Conservation (phyloP, 1,139 yeast genomes). For the Debaryomyces psychrophilus region DNA sequence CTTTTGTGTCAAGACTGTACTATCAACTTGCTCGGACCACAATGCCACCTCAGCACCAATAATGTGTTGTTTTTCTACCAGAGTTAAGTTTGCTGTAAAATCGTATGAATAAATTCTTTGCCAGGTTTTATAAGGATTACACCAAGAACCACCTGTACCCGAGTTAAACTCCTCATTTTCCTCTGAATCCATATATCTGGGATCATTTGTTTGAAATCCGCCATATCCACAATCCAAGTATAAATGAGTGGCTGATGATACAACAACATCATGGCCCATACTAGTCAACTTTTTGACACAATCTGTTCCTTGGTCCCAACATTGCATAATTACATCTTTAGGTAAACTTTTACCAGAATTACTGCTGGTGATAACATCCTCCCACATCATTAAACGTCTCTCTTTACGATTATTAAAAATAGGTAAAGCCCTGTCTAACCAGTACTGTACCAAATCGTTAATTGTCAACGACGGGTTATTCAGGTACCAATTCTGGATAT, state of each 20-base stretch:
- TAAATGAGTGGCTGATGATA: constrained; percentile 38
- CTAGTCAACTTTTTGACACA: constrained; percentile 34
- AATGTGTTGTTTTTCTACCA: constrained; percentile 33
- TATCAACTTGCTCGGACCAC: constrained; percentile 52
- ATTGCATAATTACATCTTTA: constrained; percentile 40
- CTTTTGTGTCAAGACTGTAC: constrained; percentile 36
- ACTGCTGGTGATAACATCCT: constrained; percentile 38
- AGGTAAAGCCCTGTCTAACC: constrained; percentile 42
- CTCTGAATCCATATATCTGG: constrained; percentile 33
- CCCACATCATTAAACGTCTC: constrained; percentile 49
- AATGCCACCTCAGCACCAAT: constrained; percentile 51
- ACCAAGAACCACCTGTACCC: constrained; percentile 49
- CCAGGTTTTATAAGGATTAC: constrained; percentile 54
- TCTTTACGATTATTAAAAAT: constrained; percentile 29
- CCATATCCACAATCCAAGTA: constrained; percentile 55
- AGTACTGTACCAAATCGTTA: constrained; percentile 39
- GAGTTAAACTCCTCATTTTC: constrained; percentile 31
- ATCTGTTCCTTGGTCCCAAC: constrained; percentile 38
- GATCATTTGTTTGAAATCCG: constrained; percentile 44
- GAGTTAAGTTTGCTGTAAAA: constrained; percentile 39
- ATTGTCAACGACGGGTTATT: constrained; percentile 29
- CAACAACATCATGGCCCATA: constrained; percentile 48
- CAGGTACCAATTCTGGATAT: constrained; percentile 32
- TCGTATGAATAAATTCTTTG: constrained; percentile 49
- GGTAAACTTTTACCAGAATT: constrained; percentile 31